Percentiles rank a stretch among this genome's conserved stretches.
phyloP scores from a whole-genome alignment of 202 grass and related monocot genomes.

The Brachypodium distachyon region DNA sequence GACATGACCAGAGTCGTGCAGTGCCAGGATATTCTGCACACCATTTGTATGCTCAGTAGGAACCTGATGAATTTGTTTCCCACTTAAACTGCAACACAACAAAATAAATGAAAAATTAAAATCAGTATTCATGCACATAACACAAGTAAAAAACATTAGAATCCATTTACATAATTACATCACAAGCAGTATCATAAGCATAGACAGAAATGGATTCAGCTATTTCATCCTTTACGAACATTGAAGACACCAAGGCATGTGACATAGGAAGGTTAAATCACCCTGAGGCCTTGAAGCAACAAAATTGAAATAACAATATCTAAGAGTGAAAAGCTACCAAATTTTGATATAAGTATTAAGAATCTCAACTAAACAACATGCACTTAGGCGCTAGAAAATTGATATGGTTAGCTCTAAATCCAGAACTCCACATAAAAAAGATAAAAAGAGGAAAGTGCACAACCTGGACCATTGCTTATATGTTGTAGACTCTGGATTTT shows the following conservation, averaged over 20 bases:
- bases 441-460: constrained; percentile 8
- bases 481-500: constrained; percentile 64
- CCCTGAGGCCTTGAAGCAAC: background rate
- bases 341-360: background rate
- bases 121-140: background rate
- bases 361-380: background rate
- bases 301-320: background rate
- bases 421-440: background rate
- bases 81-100: constrained; percentile 69
- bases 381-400: background rate
- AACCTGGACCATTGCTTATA: constrained; percentile 96
- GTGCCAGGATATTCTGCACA: constrained; percentile 68
- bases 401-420: constrained; percentile 4
- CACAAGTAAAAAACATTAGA: constrained; percentile 3
- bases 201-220: background rate
- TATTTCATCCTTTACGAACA: background rate
- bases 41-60: constrained; percentile 63
- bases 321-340: background rate
- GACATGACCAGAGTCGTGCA: constrained; percentile 87
- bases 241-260: background rate
- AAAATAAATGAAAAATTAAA: constrained; percentile 6
- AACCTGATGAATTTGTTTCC: constrained; percentile 85
- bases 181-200: background rate
- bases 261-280: background rate
- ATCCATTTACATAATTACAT: constrained; percentile 10